phyloP scores from a whole-genome alignment of 495 filamentous ascomycete species.

The Daldinia caldariorum region DNA sequence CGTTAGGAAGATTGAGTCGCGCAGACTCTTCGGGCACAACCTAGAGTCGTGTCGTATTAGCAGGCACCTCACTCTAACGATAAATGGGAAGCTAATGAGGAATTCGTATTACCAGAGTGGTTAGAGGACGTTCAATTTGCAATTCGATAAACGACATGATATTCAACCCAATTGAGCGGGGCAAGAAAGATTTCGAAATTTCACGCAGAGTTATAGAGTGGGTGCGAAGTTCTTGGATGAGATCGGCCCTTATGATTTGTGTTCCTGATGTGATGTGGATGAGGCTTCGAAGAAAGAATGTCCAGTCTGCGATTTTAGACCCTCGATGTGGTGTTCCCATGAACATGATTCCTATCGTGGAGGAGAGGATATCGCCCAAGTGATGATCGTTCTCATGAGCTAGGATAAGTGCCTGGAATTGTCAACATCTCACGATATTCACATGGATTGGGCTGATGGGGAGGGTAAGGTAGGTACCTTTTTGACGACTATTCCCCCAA shows the following conservation, averaged over 20 bases:
- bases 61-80: too few species aligned
- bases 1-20: neutral
- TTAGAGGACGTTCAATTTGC: neutral
- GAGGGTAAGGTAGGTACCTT: neutral
- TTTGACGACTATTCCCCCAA: conserved; percentile 3
- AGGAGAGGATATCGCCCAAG: neutral
- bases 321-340: conserved; percentile 5
- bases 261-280: neutral
- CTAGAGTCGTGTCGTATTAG: neutral
- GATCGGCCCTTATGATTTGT: neutral
- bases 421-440: neutral
- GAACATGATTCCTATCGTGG: neutral
- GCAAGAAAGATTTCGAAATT: neutral
- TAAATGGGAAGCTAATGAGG: neutral
- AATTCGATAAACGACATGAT: conserved; percentile 3
- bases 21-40: neutral
- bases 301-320: conserved; percentile 1
- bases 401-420: neutral
- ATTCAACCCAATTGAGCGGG: neutral
- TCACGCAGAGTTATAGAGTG: neutral
- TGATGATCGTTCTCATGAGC: neutral
- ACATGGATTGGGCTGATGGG: neutral
- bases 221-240: neutral
- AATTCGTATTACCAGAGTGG: neutral
- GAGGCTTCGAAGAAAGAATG: neutral